Evolutionary conservation across 257 asterid species (phyloP).

Genomic region (Datura wrightii): DNA sequence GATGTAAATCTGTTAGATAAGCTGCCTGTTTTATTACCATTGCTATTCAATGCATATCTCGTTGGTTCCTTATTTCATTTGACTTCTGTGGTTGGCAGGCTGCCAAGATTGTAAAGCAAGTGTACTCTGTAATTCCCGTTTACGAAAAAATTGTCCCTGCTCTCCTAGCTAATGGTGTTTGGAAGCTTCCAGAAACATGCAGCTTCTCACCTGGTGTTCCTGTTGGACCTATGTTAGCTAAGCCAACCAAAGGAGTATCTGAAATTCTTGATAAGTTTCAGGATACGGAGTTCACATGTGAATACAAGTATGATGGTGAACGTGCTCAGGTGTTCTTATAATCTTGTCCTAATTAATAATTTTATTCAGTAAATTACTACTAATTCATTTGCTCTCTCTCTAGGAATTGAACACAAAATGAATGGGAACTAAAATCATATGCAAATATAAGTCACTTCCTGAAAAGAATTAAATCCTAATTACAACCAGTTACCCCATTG

Average conservation of each 20-base stretch:
- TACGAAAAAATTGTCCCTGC: conserved; percentile 84
- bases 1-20: not conserved
- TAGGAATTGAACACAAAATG: conserved; percentile 8
- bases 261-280: conserved; percentile 96
- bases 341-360: not conserved
- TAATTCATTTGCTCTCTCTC: not conserved
- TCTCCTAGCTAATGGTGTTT: conserved; percentile 88
- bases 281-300: conserved; percentile 88
- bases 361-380: not conserved
- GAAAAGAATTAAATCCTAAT: not conserved
- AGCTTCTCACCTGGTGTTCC: conserved; percentile 91
- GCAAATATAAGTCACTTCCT: not conserved
- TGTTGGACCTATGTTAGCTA: conserved; percentile 97
- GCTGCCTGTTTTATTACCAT: not conserved
- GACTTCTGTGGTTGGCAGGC: conserved; percentile 60
- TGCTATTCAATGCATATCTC: conserved; percentile 17
- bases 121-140: conserved; percentile 87
- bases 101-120: conserved; percentile 88
- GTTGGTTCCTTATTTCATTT: conserved; percentile 20
- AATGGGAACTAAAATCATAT: not conserved
- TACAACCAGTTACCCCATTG: not conserved
- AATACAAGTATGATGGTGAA: conserved; percentile 98
- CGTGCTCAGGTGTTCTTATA: conserved; percentile 84
- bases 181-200: conserved; percentile 86
- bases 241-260: conserved; percentile 93